phyloP scores from a whole-genome alignment of 1,284 basidiomycete genomes.

The Kalmanozyma brasiliensis region DNA sequence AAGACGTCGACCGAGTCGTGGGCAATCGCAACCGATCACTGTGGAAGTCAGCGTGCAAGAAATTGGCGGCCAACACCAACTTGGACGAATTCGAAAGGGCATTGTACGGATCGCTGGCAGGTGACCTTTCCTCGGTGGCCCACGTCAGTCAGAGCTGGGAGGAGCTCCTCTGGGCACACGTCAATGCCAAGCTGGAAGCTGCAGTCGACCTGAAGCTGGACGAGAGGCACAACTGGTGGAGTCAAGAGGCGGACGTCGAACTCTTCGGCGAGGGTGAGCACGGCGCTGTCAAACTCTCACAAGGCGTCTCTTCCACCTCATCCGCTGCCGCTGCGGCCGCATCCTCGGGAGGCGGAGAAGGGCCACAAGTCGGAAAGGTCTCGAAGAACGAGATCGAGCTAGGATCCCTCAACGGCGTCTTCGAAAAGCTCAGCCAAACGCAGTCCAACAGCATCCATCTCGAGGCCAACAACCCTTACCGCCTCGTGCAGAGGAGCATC shows the following conservation, averaged over 20 bases:
- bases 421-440: slow-evolving; percentile 61
- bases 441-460: slow-evolving; percentile 51
- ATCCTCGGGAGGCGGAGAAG: slow-evolving; percentile 10
- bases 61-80: slow-evolving; percentile 68
- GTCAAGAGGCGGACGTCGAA: slow-evolving; percentile 47
- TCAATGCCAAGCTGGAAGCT: slow-evolving; percentile 85
- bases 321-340: slow-evolving; percentile 20
- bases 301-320: slow-evolving; percentile 23
- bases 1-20: slow-evolving; percentile 48
- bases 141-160: slow-evolving; percentile 85
- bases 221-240: slow-evolving; percentile 68
- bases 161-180: slow-evolving; percentile 92
- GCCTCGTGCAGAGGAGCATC: slow-evolving; percentile 84
- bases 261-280: slow-evolving; percentile 45
- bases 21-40: slow-evolving; percentile 63
- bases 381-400: slow-evolving; percentile 15
- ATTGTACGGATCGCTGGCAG: slow-evolving; percentile 86
- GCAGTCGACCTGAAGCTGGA: slow-evolving; percentile 73
- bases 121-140: slow-evolving; percentile 80
- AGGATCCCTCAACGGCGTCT: slow-evolving; percentile 50
- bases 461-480: slow-evolving; percentile 81
- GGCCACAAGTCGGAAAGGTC: slow-evolving; percentile 3
- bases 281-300: slow-evolving; percentile 49
- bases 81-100: slow-evolving; percentile 81
- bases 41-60: slow-evolving; percentile 64